Conservation (phyloP, 1,284 basidiomycete genomes). For the Austropuccinia psidii region DNA sequence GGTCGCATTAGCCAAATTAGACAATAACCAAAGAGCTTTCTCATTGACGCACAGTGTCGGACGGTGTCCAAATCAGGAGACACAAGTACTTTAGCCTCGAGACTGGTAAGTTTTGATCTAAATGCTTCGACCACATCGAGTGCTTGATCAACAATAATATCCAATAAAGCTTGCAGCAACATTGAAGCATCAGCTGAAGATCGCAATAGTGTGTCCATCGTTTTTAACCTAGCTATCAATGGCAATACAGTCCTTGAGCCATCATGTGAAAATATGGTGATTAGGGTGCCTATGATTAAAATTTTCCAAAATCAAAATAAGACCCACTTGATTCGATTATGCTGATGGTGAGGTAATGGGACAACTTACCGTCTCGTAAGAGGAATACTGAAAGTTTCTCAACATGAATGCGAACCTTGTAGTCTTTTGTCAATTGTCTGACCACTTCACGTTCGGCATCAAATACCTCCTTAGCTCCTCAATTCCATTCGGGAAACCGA, state of each 20-base stretch:
- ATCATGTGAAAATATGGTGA: conserved; percentile 38
- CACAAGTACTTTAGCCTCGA: conserved; percentile 38
- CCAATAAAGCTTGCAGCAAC: conserved; percentile 40
- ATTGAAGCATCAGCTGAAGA: conserved; percentile 38
- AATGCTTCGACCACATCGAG: conserved; percentile 38
- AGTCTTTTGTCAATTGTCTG: conserved; percentile 13
- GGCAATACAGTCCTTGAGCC: conserved; percentile 27
- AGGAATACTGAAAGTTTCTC: conserved; percentile 35
- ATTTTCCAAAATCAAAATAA: not conserved
- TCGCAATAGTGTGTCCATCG: conserved; percentile 37
- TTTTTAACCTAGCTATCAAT: conserved; percentile 25
- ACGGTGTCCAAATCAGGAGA: conserved; percentile 39
- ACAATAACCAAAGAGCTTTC: not conserved
- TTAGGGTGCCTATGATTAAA: conserved; percentile 35
- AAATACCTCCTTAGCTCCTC: conserved; percentile 14
- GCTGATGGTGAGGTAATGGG: not conserved
- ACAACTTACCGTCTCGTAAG: conserved; percentile 25
- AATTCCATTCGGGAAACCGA: not conserved
- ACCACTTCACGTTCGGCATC: conserved; percentile 27
- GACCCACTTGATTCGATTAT: not conserved
- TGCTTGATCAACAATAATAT: conserved; percentile 39
- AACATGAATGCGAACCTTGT: conserved; percentile 28
- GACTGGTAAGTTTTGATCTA: conserved; percentile 34
- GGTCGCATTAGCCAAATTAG: no score
- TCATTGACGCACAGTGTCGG: conserved; percentile 33